These are phyloP conservation scores for Pugionium cornutum DNA, from an alignment of 345 rosid genomes.

Conservation along the genomic window DNA sequence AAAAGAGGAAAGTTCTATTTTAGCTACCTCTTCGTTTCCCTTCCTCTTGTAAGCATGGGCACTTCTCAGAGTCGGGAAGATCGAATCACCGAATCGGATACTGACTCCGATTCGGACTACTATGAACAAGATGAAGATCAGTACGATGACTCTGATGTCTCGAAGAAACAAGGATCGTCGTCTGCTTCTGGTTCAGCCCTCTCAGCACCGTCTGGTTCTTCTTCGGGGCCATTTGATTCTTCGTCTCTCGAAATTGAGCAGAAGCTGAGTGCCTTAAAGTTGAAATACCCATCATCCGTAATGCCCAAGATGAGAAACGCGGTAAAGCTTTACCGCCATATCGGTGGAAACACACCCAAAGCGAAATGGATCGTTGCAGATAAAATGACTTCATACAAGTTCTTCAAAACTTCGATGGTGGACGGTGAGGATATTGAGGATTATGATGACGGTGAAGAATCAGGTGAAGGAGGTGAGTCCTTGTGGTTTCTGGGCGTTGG, in stretches of 20 bases:
- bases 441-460: conserved; percentile 46
- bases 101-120: conserved; percentile 44
- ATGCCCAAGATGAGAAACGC: conserved; percentile 47
- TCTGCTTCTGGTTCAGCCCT: conserved; percentile 27
- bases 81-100: conserved; percentile 44
- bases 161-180: conserved; percentile 29
- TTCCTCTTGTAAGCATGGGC: conserved; percentile 44
- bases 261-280: conserved; percentile 59
- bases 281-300: conserved; percentile 9
- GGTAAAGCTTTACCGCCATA: conserved; percentile 79
- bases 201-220: conserved; percentile 35
- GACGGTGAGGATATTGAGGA: conserved; percentile 42
- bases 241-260: conserved; percentile 54
- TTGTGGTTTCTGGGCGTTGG: conserved; percentile 75
- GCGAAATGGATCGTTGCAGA: conserved; percentile 81
- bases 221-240: conserved; percentile 5
- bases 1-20: neutral
- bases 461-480: conserved; percentile 41
- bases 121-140: conserved; percentile 43
- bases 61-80: conserved; percentile 64
- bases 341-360: conserved; percentile 79
- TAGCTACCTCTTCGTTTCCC: neutral
- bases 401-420: conserved; percentile 38
- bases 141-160: conserved; percentile 43
- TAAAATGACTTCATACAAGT: conserved; percentile 56